These are phyloP conservation scores for Hypericum perforatum DNA, from an alignment of 345 rosid species.

Conservation along the genomic window DNA sequence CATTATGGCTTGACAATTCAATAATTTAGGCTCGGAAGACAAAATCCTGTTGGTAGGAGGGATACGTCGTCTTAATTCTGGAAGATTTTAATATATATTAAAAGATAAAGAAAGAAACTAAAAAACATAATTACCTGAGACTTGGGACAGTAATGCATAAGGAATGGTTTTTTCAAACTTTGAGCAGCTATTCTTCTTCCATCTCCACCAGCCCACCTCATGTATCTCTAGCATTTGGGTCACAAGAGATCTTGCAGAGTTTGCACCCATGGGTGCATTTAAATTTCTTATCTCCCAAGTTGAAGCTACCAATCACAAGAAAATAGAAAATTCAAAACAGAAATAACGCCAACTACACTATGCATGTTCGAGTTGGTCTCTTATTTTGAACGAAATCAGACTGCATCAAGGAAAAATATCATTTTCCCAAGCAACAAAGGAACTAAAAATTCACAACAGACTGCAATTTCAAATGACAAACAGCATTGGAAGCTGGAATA, in stretches of 20 bases:
- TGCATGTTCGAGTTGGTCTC: too few relatives aligned
- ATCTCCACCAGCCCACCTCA: slow-evolving; percentile 56
- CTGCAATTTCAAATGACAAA: too few relatives aligned
- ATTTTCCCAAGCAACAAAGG: too few relatives aligned
- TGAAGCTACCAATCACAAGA: slow-evolving; percentile 42
- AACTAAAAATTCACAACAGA: too few relatives aligned
- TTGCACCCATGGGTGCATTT: slow-evolving; percentile 49
- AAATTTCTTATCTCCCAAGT: slow-evolving; percentile 85
- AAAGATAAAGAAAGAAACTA: background rate
- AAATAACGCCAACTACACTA: slow-evolving; percentile 1
- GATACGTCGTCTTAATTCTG: background rate
- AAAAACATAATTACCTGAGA: slow-evolving; percentile 46
- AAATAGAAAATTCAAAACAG: background rate
- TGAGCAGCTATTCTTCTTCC: slow-evolving; percentile 65
- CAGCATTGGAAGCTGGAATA: too few relatives aligned
- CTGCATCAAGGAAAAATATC: too few relatives aligned
- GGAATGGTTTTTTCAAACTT: slow-evolving; percentile 82
- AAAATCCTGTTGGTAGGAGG: too few relatives aligned
- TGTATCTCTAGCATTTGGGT: slow-evolving; percentile 80
- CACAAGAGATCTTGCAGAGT: slow-evolving; percentile 53
- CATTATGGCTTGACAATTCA: too few relatives aligned
- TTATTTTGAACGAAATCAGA: too few relatives aligned
- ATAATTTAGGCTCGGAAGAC: too few relatives aligned
- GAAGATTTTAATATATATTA: slow-evolving; percentile 3
- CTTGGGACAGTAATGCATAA: slow-evolving; percentile 72